These are phyloP conservation scores for Pseudogymnoascus sp. DNA, from an alignment of 2,329 filamentous ascomycete species.

Conservation along the genomic window DNA sequence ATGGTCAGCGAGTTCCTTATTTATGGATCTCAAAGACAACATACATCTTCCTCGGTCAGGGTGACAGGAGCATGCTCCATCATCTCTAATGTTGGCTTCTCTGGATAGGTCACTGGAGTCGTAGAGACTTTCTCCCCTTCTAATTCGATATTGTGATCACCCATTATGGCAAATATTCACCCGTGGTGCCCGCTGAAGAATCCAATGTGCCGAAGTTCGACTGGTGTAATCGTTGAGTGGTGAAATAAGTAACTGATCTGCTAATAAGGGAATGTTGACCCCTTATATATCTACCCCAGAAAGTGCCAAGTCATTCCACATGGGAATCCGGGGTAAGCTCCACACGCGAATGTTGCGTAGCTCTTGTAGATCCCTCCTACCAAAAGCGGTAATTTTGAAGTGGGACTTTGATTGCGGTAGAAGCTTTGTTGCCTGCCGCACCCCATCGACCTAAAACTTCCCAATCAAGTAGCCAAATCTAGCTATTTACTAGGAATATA, in stretches of 20 bases:
- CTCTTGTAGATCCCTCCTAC: neutral
- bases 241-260: neutral
- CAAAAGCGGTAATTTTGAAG: constrained; percentile 3
- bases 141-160: neutral
- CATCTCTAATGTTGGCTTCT: neutral
- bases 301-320: neutral
- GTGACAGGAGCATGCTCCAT: constrained; percentile 2
- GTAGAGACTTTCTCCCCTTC: neutral
- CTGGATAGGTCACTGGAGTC: neutral
- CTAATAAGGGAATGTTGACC: neutral
- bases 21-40: neutral
- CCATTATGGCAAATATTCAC: neutral
- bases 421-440: neutral
- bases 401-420: neutral
- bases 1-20: neutral
- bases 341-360: neutral
- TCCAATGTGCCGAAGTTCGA: neutral
- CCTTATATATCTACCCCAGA: constrained; percentile 6
- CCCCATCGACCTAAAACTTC: neutral
- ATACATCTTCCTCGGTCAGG: constrained; percentile 9
- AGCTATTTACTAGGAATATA: neutral
- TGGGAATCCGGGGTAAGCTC: constrained; percentile 5
- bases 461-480: neutral
- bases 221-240: neutral
- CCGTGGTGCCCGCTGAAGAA: neutral